Base-by-base conservation (phyloP, 1,139 yeast species). In the Debaryomyces subglobosus region DNA sequence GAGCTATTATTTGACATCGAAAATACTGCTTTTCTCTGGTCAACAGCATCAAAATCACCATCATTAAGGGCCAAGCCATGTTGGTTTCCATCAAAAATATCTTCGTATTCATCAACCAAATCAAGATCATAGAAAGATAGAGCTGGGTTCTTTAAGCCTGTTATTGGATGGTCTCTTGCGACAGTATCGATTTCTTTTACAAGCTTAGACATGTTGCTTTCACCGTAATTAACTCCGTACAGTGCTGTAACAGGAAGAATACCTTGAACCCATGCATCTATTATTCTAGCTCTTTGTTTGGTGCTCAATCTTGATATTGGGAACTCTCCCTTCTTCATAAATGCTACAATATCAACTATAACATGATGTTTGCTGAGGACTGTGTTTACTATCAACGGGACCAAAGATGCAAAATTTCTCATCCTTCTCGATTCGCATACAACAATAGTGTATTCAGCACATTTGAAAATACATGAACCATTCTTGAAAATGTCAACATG, bases 291-390 rank as follows among this genome's bases (percentile, higher is more conserved):
- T 45, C 98, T 76, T 67, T 90, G 96, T 62, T 83, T 85, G 48
- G 84, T 84, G 13, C 92, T 91, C 46, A 86, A 69, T 55, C 90
- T 71, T 24, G 94, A 88, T 40, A 79, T 74, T 1, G 91, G 92
- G 54, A 86, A 81, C 40, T 77, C 82, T 0, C 84, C 86, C 45
- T 74, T 75, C 48, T 80, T 82, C 47, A 89, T 83, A 65, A 92
- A 94, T 0, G 92, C 89, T 44, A 95, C 88, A 42, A 91, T 79
- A 65, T 94, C 97, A 39, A 91, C 75, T n/a, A 90, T 81, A 50
- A 94, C 70, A 57, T 91, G 96, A 63, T 92, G 97, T 56, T 82
- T 86, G 54, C 89, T 85, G 56, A 94, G 72, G 0, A 92, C 83
- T 4, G 86, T 84, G 55, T 90, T 86, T 41, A 89, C 90, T 45